Evolutionary conservation across 2,329 filamentous ascomycete species (phyloP), one percentile per base, ranked within the genome.

Genomic region (Diaporthe sp.): DNA sequence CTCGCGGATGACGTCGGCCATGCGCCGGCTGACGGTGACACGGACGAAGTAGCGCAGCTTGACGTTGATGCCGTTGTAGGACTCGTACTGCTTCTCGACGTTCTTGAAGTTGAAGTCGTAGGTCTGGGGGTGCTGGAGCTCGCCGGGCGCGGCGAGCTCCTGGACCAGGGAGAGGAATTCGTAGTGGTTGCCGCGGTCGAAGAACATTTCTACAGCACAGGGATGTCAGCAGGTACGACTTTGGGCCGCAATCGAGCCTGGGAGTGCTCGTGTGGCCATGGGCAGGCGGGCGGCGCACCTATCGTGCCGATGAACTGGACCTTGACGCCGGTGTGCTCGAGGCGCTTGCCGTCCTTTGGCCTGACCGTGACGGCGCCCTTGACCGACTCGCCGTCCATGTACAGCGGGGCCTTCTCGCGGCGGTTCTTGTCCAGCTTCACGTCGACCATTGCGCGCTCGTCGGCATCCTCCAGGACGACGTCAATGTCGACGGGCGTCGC

Each of bases 41-140:
- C 96, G 94, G 75, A 98, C 93, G 86, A 98, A 98, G 91, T 99
- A 99, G 80, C 97, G 95, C 83, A 99, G 91, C 89, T 98, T 98
- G 82, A 99, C 97, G 83, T 99, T 99, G 91, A 99, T 99, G 82
- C 97, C 97, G 84, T 98, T 98, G 90, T 99, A 99, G 79, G 96
- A 98, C 87, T 99, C 97, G 89, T 99, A 99, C 85, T 98, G 96
- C 89, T 99, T 99, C 90, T 99, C 97, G 81, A 99, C 95, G 85
- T 98, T 99, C 86, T 98, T 98, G 92, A 99, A 99, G 88, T 98
- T 98, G 91, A 99, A 99, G 79, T 98, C 95, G 85, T 98, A 98
- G 67, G 96, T 98, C 87, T 99, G 97, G 58, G 97, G 97, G 86
- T 99, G 97, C 84, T 98, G 97, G 75, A 99, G 94, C 88, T 99